Conservation (phyloP, 140 eudicot species). For the Cichorium intybus region DNA sequence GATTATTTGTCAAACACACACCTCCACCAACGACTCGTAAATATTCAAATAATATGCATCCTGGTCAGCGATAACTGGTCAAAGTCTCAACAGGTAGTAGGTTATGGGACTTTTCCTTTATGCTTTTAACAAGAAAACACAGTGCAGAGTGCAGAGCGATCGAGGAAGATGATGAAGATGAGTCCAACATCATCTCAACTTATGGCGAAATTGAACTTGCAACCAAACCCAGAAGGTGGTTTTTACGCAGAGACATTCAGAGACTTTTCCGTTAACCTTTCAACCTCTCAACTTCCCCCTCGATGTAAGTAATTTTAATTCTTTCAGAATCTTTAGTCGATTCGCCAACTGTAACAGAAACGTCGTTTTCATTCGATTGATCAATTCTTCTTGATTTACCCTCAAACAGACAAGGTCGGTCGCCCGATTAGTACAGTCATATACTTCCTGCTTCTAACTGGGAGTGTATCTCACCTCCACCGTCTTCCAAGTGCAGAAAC, state of each 20-base stretch:
- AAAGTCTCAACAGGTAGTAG: background rate
- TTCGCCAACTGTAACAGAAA: background rate
- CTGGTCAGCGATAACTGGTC: background rate
- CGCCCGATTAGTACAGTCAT: slow-evolving; percentile 84
- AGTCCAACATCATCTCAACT: slow-evolving; percentile 43
- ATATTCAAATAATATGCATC: background rate
- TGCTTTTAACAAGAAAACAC: background rate
- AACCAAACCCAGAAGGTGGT: slow-evolving; percentile 83
- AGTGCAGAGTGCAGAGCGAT: background rate
- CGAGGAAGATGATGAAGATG: slow-evolving; percentile 10
- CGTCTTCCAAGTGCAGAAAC: slow-evolving; percentile 87
- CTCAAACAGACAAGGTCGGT: slow-evolving; percentile 66
- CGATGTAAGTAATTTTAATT: slow-evolving; percentile 38
- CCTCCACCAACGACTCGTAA: background rate
- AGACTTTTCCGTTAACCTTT: slow-evolving; percentile 55
- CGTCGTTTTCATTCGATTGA: background rate
- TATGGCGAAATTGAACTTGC: slow-evolving; percentile 49
- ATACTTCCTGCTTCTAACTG: slow-evolving; percentile 79
- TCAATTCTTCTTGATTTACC: background rate
- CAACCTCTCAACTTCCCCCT: slow-evolving; percentile 64
- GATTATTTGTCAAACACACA: background rate
- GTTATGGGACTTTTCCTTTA: slow-evolving; percentile 1
- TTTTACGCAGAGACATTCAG: slow-evolving; percentile 62
- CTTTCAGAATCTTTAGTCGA: background rate
- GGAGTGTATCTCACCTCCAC: slow-evolving; percentile 82